phyloP scores from a whole-genome alignment of 805 yeast genomes.

The Lipomyces chichibuensis region DNA sequence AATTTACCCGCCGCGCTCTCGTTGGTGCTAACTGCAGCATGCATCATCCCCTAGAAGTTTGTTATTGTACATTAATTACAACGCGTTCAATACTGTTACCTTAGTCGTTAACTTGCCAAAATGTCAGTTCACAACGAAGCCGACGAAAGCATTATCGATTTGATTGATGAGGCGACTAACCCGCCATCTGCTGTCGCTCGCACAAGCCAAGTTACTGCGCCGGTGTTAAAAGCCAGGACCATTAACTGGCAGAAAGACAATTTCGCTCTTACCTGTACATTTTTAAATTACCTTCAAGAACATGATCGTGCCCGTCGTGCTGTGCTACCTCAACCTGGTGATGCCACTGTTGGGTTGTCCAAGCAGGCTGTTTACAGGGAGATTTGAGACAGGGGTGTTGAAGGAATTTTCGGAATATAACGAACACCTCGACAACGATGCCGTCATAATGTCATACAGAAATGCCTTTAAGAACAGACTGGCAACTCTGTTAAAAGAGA shows the following conservation, averaged over 20 bases:
- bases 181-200: no score
- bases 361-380: background rate
- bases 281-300: background rate
- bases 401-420: background rate
- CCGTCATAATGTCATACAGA: background rate
- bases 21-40: no score
- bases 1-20: no score
- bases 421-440: background rate
- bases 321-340: background rate
- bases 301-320: background rate
- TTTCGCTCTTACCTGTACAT: background rate
- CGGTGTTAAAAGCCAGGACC: background rate
- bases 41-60: no score
- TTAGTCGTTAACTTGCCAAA: no score
- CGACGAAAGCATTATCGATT: no score
- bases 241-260: background rate
- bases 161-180: no score
- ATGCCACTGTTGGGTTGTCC: background rate
- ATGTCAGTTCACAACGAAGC: no score
- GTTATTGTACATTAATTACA: no score
- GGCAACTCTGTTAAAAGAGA: background rate
- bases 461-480: background rate
- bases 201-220: no score
- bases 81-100: no score
- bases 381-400: background rate